Evolutionary conservation across 2,329 filamentous ascomycete species (phyloP).

Genomic region (Leptographium lundbergii): DNA sequence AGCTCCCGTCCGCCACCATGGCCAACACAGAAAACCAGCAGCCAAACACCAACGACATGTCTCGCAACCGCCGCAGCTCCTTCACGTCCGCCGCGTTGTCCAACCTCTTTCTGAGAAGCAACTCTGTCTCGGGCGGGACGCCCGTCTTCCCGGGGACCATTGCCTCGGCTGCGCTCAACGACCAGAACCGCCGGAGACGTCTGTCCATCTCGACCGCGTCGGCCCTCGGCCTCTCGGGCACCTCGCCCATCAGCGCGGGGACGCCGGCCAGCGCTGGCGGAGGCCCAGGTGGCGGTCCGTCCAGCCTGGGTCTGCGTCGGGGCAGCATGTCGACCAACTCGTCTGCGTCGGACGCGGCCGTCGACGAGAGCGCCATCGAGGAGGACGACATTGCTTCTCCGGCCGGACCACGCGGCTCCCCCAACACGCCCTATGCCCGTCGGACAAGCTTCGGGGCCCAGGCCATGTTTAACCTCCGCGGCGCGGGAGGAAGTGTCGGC

Average conservation of each 20-base stretch:
- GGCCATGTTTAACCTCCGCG: slow-evolving; percentile 59
- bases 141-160: slow-evolving; percentile 31
- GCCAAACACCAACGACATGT: slow-evolving; percentile 20
- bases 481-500: slow-evolving; percentile 45
- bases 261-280: not conserved
- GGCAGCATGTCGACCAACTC: slow-evolving; percentile 59
- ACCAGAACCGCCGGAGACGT: slow-evolving; percentile 47
- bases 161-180: slow-evolving; percentile 33
- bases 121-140: slow-evolving; percentile 32
- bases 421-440: slow-evolving; percentile 57
- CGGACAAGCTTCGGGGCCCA: slow-evolving; percentile 84
- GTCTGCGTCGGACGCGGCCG: slow-evolving; percentile 27
- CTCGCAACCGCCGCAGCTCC: slow-evolving; percentile 37
- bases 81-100: slow-evolving; percentile 44
- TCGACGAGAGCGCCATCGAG: slow-evolving; percentile 63
- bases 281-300: not conserved
- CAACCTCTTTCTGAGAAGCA: slow-evolving; percentile 45
- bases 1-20: slow-evolving; percentile 1
- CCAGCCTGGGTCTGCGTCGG: slow-evolving; percentile 41
- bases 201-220: slow-evolving; percentile 54
- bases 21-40: slow-evolving; percentile 15
- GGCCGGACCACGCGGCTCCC: slow-evolving; percentile 31
- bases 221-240: slow-evolving; percentile 54
- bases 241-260: slow-evolving; percentile 44
- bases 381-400: slow-evolving; percentile 46